These are phyloP conservation scores for Ogataea zsoltii DNA, from an alignment of 805 yeast genomes.

Conservation along the genomic window DNA sequence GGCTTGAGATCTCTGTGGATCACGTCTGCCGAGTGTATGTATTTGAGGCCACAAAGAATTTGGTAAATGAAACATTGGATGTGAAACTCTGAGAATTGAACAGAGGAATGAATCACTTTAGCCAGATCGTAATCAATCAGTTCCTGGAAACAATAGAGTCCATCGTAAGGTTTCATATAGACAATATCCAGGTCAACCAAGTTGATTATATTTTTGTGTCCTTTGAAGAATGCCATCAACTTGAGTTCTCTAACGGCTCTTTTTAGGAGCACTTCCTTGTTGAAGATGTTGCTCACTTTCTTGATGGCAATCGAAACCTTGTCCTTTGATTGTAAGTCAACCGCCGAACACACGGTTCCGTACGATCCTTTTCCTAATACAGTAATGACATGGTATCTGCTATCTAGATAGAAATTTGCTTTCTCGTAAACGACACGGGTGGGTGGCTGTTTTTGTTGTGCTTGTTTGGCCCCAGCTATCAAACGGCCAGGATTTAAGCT, in stretches of 20 bases:
- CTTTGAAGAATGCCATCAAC: constrained; percentile 78
- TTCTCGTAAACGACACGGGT: constrained; percentile 43
- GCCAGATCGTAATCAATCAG: constrained; percentile 80
- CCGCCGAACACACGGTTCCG: constrained; percentile 81
- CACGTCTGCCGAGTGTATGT: constrained; percentile 89
- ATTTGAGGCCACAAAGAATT: constrained; percentile 80
- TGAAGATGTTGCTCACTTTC: constrained; percentile 71
- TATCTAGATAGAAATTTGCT: constrained; percentile 62
- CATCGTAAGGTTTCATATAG: constrained; percentile 67
- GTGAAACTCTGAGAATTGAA: constrained; percentile 82
- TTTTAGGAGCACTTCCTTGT: constrained; percentile 63
- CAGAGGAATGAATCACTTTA: constrained; percentile 72
- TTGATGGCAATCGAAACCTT: constrained; percentile 66
- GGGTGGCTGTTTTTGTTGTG: constrained; percentile 14
- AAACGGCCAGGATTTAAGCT: constrained; percentile 15
- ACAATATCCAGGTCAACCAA: constrained; percentile 76
- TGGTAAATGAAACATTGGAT: constrained; percentile 77
- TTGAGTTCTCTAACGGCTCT: constrained; percentile 84
- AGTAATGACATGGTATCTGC: constrained; percentile 55
- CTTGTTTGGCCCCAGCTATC: constrained; percentile 14
- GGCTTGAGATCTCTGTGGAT: constrained; percentile 93
- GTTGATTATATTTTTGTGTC: constrained; percentile 80
- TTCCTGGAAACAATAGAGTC: constrained; percentile 88
- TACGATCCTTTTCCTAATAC: constrained; percentile 83
- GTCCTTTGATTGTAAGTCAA: constrained; percentile 45